Evolutionary conservation across 495 filamentous ascomycete genomes (phyloP).

Genomic region (Xylaria venustula): DNA sequence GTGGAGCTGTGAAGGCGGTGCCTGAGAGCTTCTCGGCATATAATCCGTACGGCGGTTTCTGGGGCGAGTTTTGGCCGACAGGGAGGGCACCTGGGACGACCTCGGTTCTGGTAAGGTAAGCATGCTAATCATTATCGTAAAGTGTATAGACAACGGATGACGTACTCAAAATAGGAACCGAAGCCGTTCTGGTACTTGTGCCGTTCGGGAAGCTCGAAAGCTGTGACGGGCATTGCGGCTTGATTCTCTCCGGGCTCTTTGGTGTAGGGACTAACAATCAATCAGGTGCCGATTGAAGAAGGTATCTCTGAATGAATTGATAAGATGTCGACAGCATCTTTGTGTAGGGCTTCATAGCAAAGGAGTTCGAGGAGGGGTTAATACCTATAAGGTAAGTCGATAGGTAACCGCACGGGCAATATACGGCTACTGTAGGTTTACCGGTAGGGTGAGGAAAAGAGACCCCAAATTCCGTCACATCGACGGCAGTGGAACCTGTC

Average conservation of each 20-base stretch:
- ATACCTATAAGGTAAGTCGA: neutral
- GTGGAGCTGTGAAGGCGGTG: slow-evolving; percentile 88
- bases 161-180: slow-evolving; percentile 61
- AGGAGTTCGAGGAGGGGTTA: neutral
- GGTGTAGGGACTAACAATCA: neutral
- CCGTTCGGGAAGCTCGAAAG: slow-evolving; percentile 54
- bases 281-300: neutral
- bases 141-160: neutral
- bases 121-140: neutral
- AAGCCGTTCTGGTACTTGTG: slow-evolving; percentile 71
- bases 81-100: slow-evolving; percentile 49
- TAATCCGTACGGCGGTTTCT: slow-evolving; percentile 79
- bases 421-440: slow-evolving; percentile 25
- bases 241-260: neutral
- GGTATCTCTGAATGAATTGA: neutral
- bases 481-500: neutral
- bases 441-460: slow-evolving; percentile 6
- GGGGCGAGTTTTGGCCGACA: slow-evolving; percentile 77
- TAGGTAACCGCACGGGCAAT: neutral
- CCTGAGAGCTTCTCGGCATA: slow-evolving; percentile 94
- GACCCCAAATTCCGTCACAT: slow-evolving; percentile 3
- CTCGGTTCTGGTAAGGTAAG: slow-evolving; percentile 36
- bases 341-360: neutral
- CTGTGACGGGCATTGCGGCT: slow-evolving; percentile 56
- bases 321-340: neutral